Evolutionary conservation across 345 rosid genomes (phyloP), one percentile per base, ranked within the genome.

Genomic region (Eucalyptus sideroxylon): DNA sequence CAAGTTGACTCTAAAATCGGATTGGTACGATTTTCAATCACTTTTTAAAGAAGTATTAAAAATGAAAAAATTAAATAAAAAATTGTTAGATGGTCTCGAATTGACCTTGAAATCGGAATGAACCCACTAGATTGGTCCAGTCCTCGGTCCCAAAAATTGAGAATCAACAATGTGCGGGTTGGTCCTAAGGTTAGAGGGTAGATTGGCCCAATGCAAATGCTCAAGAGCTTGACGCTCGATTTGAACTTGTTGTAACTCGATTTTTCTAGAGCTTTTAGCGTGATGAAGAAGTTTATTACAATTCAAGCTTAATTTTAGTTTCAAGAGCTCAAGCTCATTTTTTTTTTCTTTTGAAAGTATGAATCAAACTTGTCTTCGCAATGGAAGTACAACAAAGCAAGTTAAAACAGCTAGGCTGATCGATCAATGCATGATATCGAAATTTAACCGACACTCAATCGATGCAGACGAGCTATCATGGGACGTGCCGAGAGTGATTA

Each of bases 1-100:
- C 0, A 1, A 0, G 0, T 51, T 51, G 0, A 51, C 4, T 3
- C 0, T 51, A 2, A 8, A 51, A 51, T 16, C 0, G 9, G 1
- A 51, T 6, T 1, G 9, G 1, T 51, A 0, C 2, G 2, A 0
- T 51, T 0, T 0, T 6, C 1, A 51, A 51, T 51, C 4, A 1
- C 0, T 51, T 51, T 51, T 50, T 51, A 1, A 51, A 3, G 4
- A 3, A 51, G 55, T 51, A 51, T 16, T 51, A 6, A 51, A 16
- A 51, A 51, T 47, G 49, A 45, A 45, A 45, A 45, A 45, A 45
- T 50, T 19, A 50, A 51, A 50, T 50, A 51, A 16, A 51, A 51
- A 45, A 45, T 45, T 45, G 0, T 45, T 45, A 2, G 47, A 9
- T 51, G 1, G 21, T 51, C 1, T 7, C 3, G 8, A 6, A 8